Conservation (phyloP, 164 flowering plant genomes). For the Annona squamosa region DNA sequence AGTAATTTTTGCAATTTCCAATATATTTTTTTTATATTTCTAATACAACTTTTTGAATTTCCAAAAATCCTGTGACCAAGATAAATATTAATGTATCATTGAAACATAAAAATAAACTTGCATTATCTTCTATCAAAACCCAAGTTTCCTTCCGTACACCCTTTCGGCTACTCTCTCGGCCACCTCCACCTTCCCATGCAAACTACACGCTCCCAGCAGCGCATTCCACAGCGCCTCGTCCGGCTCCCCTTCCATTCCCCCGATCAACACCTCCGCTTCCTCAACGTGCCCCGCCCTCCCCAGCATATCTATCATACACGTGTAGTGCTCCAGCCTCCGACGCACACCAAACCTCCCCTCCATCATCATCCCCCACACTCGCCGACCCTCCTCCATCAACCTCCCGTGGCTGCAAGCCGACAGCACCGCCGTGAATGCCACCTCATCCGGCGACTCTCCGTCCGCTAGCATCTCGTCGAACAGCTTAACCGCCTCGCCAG, state of each 20-base stretch:
- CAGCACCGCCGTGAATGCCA: slow-evolving; percentile 10
- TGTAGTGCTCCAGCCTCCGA: slow-evolving; percentile 14
- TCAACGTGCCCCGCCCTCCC: slow-evolving; percentile 10
- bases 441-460: slow-evolving; percentile 10
- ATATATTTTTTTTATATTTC: no score
- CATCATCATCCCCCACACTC: slow-evolving; percentile 10
- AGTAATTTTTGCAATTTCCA: no score
- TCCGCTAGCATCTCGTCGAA: slow-evolving; percentile 12
- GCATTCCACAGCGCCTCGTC: slow-evolving; percentile 13
- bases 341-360: slow-evolving; percentile 8
- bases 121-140: not conserved
- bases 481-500: slow-evolving; percentile 6
- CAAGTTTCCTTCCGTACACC: not conserved
- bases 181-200: slow-evolving; percentile 10
- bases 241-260: slow-evolving; percentile 6
- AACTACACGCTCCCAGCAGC: slow-evolving; percentile 8
- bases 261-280: slow-evolving; percentile 13
- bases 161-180: slow-evolving; percentile 5
- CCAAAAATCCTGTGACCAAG: no score
- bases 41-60: no score
- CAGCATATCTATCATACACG: slow-evolving; percentile 16
- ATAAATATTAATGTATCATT: no score
- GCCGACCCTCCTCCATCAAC: slow-evolving; percentile 9
- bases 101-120: no score
- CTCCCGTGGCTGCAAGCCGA: slow-evolving; percentile 12